phyloP scores from a whole-genome alignment of 768 basidiomycete genomes.

The Exidia glandulosa region DNA sequence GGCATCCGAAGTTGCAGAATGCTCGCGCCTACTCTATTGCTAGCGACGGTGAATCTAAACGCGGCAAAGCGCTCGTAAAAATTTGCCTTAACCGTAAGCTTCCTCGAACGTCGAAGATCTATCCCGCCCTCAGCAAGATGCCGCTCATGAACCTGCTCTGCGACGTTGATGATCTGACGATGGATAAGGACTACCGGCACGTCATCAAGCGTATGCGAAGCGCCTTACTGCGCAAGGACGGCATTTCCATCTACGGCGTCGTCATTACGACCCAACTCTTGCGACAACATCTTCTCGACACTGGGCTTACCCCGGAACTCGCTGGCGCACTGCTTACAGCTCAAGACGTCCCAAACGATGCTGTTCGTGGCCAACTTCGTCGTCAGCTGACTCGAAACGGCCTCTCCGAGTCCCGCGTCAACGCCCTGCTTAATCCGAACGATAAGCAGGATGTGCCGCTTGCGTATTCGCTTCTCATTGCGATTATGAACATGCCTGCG shows the following conservation, averaged over 20 bases:
- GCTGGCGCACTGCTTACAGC: not conserved
- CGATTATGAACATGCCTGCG: constrained; percentile 16
- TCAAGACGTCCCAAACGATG: not conserved
- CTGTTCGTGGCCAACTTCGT: not conserved
- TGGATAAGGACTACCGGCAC: constrained; percentile 26
- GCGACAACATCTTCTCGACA: not conserved
- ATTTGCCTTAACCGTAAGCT: constrained; percentile 15
- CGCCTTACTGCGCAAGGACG: constrained; percentile 15
- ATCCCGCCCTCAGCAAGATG: constrained; percentile 11
- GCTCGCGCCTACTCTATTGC: constrained; percentile 9
- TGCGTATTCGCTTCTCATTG: constrained; percentile 15
- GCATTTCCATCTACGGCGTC: constrained; percentile 15
- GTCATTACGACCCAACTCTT: constrained; percentile 16
- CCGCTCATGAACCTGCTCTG: constrained; percentile 20
- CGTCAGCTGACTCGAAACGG: constrained; percentile 12
- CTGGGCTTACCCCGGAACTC: not conserved
- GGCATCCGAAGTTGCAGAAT: constrained; percentile 1
- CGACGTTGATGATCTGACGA: constrained; percentile 23
- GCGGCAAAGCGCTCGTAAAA: constrained; percentile 15
- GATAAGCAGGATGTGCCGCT: constrained; percentile 25
- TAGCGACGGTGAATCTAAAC: constrained; percentile 20
- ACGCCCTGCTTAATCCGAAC: constrained; percentile 17
- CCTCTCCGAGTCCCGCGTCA: constrained; percentile 4
- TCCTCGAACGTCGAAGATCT: constrained; percentile 14
- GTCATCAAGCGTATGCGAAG: constrained; percentile 22